Evolutionary conservation across 2,329 filamentous ascomycete genomes (phyloP), one percentile per base, ranked within the genome.

Genomic region (Metarhizium anisopliae): DNA sequence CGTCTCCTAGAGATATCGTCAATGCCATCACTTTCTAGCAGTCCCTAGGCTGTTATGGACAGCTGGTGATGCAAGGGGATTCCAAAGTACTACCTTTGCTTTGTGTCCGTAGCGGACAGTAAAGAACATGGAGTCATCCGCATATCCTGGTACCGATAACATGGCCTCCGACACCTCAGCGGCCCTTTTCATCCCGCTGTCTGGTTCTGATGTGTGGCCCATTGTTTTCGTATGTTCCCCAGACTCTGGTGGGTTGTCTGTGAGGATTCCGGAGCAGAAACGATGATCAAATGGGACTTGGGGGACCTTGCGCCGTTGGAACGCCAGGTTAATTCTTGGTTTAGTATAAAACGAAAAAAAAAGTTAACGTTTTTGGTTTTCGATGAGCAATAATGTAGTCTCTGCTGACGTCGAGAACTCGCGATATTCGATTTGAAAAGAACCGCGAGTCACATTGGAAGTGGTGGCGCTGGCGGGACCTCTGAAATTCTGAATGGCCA

Each of bases 101-200:
- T 55, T 52, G 29, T 51, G 42, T 2, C 62, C 55, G 47, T 67
- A 68, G 38, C 67, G 64, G 14, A 65, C 53, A 6, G 67, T 58
- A 43, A 65, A 67, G 51, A 69, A 59, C 59, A 69, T 61, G 29
- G 63, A 64, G 56, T 69, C 66, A 53, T 68, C 63, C 10, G 63
- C 64, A 42, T 68, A 68, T 18, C 62, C 65, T 1, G 66, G 62
- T 1, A 67, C 50, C 20, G 52, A 56, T 10, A 66, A 60, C 62
- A 67, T 62, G 42, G 63, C 62, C 8, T 64, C 58, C 55, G 59
- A 60, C 29, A 68, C 54, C 6, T 67, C 66, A 7, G 59, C 49
- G 1, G 67, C 67, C 20, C 66, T 64, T 51, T 63, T 62, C 5
- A 57, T 57, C 6, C 64, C 66, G n/a, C 36, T 29, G 16, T 51